phyloP scores from a whole-genome alignment of 345 rosid genomes.

The Ceriops tagal region DNA sequence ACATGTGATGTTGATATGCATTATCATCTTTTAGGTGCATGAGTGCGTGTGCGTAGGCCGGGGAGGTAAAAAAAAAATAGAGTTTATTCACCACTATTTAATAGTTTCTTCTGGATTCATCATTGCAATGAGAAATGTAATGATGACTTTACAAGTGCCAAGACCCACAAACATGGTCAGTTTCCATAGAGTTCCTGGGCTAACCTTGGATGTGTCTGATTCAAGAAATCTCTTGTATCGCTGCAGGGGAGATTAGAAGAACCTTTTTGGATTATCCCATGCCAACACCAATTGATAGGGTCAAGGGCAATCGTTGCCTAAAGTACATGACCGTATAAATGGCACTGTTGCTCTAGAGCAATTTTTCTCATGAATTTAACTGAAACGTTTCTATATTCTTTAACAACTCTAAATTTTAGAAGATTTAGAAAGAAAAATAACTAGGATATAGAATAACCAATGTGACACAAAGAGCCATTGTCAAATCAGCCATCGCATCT shows the following conservation, averaged over 20 bases:
- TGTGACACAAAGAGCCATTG: too few species aligned
- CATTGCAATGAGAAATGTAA: constrained; percentile 20
- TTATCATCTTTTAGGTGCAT: neutral
- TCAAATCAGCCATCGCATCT: too few species aligned
- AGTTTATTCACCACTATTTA: constrained; percentile 29
- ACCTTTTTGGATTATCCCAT: neutral
- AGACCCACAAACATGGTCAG: constrained; percentile 4
- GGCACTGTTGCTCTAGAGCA: too few species aligned
- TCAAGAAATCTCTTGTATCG: constrained; percentile 2
- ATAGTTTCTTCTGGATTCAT: constrained; percentile 10
- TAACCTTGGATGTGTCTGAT: neutral
- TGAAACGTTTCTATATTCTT: too few species aligned
- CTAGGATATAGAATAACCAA: too few species aligned
- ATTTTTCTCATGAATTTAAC: too few species aligned
- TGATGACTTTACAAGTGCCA: constrained; percentile 17
- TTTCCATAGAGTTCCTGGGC: constrained; percentile 7
- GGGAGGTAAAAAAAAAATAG: neutral
- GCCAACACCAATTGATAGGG: neutral
- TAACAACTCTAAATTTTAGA: too few species aligned
- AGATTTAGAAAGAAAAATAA: too few species aligned
- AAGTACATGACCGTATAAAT: too few species aligned
- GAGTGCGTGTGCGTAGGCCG: neutral
- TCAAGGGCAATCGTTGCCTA: too few species aligned
- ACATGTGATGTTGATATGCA: too few species aligned
- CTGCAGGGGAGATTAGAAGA: constrained; percentile 10